Conservation (phyloP, 108 stramenopile genomes). For the Stephanodiscus triporus region DNA sequence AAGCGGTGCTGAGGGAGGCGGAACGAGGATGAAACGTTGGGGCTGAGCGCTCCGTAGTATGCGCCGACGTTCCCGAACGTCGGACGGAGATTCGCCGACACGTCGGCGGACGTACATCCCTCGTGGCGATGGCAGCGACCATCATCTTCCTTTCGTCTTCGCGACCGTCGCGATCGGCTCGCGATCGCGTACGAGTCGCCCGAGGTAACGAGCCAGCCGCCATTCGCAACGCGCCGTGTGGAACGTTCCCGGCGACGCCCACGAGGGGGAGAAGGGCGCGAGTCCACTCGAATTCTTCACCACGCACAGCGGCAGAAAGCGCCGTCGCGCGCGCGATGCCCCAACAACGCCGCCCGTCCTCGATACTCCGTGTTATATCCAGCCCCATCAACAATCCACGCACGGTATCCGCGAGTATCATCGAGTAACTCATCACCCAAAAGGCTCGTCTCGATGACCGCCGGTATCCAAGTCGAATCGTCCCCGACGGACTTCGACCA, state of each 20-base stretch:
- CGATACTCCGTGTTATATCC: too few relatives aligned
- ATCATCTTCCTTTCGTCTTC: conserved; percentile 45
- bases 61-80: conserved; percentile 54
- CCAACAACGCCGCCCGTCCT: too few relatives aligned
- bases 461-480: conserved; percentile 75
- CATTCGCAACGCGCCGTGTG: conserved; percentile 85
- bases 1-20: conserved; percentile 86
- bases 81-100: conserved; percentile 44
- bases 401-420: conserved; percentile 91
- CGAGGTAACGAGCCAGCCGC: conserved; percentile 62
- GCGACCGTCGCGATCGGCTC: conserved; percentile 51
- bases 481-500: conserved; percentile 76
- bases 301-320: conserved; percentile 91
- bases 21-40: conserved; percentile 69
- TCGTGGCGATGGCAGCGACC: conserved; percentile 25
- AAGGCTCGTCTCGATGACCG: conserved; percentile 85
- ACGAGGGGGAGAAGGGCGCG: conserved; percentile 87
- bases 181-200: conserved; percentile 72
- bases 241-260: conserved; percentile 84
- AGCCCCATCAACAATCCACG: too few relatives aligned
- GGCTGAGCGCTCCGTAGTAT: conserved; percentile 62
- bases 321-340: conserved; percentile 62
- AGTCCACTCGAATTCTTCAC: conserved; percentile 76
- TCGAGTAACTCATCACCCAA: conserved; percentile 81
- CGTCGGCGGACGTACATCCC: conserved; percentile 55